These are phyloP conservation scores for Holtermannia corniformis DNA, from an alignment of 768 basidiomycete species.

Conservation along the genomic window DNA sequence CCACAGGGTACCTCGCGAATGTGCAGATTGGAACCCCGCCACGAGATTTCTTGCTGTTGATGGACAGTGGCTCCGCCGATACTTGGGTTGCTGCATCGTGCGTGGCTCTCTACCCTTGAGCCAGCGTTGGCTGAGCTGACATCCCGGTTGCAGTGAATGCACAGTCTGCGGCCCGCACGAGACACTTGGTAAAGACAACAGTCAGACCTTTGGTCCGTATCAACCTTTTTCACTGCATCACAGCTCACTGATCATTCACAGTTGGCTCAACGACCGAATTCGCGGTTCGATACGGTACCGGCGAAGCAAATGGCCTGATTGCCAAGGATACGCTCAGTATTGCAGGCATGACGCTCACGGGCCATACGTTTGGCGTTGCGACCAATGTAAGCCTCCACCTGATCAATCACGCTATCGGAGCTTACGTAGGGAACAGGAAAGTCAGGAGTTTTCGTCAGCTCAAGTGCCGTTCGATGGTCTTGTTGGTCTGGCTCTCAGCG, in stretches of 20 bases:
- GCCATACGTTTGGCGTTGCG: constrained; percentile 63
- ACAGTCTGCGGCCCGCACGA: constrained; percentile 50
- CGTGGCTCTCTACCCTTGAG: neutral
- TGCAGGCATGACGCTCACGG: constrained; percentile 53
- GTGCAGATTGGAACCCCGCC: constrained; percentile 62
- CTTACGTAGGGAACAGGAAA: constrained; percentile 9
- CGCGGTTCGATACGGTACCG: constrained; percentile 42
- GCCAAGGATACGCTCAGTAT: constrained; percentile 56
- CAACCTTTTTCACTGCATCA: constrained; percentile 44
- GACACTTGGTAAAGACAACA: constrained; percentile 56
- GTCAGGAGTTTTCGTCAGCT: constrained; percentile 19
- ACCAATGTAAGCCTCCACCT: constrained; percentile 46
- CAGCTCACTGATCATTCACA: constrained; percentile 54
- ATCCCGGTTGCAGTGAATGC: neutral
- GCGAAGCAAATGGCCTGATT: constrained; percentile 57
- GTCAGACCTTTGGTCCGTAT: constrained; percentile 54
- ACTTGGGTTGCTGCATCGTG: constrained; percentile 48
- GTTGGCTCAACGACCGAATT: neutral
- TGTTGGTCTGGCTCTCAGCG: constrained; percentile 26
- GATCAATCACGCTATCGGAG: neutral
- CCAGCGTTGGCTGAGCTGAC: neutral
- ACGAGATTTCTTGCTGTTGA: constrained; percentile 50
- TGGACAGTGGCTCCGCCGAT: constrained; percentile 65
- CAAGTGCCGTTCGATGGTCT: constrained; percentile 46
- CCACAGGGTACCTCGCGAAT: constrained; percentile 41